Percentiles rank a stretch among this genome's conserved stretches.
Conservation (phyloP, 2,329 filamentous ascomycete species). For the Colletotrichum phormii region DNA sequence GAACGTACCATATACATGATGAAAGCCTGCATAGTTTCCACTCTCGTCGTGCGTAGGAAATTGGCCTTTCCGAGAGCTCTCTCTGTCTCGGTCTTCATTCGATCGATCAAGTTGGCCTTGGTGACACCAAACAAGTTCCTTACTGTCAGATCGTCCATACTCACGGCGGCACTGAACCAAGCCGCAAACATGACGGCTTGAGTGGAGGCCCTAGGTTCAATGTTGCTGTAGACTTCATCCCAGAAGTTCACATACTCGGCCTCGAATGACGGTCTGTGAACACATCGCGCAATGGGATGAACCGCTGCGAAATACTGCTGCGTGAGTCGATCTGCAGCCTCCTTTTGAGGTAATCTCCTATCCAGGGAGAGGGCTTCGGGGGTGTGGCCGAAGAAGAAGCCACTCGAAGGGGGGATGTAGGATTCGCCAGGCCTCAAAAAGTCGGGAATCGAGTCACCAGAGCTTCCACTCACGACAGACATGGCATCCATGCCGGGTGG, state of each 20-base stretch:
- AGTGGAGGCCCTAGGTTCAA: constrained; percentile 72
- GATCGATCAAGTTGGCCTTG: constrained; percentile 69
- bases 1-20: constrained; percentile 77
- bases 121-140: constrained; percentile 63
- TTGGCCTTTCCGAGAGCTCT: constrained; percentile 75
- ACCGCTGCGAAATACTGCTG: constrained; percentile 76
- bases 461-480: constrained; percentile 41
- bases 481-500: constrained; percentile 38
- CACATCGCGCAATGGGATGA: constrained; percentile 74
- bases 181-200: constrained; percentile 78
- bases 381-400: constrained; percentile 72
- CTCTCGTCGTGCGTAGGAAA: constrained; percentile 74
- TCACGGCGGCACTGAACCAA: constrained; percentile 76
- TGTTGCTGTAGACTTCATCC: constrained; percentile 67
- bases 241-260: constrained; percentile 74
- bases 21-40: constrained; percentile 82
- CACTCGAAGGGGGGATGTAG: constrained; percentile 76
- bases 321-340: constrained; percentile 70
- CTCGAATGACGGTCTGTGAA: constrained; percentile 77
- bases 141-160: constrained; percentile 68
- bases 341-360: constrained; percentile 69
- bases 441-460: constrained; percentile 51
- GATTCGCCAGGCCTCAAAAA: constrained; percentile 74
- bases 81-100: constrained; percentile 75
- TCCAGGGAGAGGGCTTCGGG: constrained; percentile 62